Conservation (phyloP, 2,329 filamentous ascomycete species). For the Ophiostoma triangulosporum region DNA sequence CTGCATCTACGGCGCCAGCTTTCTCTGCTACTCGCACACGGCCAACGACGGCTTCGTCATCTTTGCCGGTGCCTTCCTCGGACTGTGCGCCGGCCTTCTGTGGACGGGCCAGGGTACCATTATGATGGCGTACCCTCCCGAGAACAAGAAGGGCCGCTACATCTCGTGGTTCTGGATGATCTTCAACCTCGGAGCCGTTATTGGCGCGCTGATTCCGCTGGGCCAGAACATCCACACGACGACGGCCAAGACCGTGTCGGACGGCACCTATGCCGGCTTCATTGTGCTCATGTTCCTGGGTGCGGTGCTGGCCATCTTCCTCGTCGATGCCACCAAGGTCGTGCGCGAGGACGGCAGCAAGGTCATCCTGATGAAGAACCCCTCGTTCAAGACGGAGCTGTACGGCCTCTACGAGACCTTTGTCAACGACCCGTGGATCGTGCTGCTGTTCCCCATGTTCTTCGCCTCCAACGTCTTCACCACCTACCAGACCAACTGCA, state of each 20-base stretch:
- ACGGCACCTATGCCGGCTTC: slow-evolving; percentile 17
- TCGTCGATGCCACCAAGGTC: slow-evolving; percentile 60
- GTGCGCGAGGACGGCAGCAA: slow-evolving; percentile 64
- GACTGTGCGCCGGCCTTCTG: slow-evolving; percentile 64
- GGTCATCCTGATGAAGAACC: slow-evolving; percentile 83
- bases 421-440: slow-evolving; percentile 54
- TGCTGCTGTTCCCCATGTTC: slow-evolving; percentile 72
- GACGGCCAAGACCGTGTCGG: slow-evolving; percentile 27
- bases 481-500: slow-evolving; percentile 58
- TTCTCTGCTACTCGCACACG: slow-evolving; percentile 58
- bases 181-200: slow-evolving; percentile 83
- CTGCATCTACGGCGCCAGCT: slow-evolving; percentile 57
- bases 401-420: slow-evolving; percentile 63
- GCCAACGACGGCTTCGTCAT: slow-evolving; percentile 56
- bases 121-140: slow-evolving; percentile 80
- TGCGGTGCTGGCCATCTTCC: slow-evolving; percentile 52
- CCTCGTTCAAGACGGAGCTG: slow-evolving; percentile 71
- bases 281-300: slow-evolving; percentile 17
- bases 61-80: slow-evolving; percentile 63
- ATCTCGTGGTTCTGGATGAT: slow-evolving; percentile 92
- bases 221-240: slow-evolving; percentile 41
- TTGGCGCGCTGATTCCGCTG: slow-evolving; percentile 66
- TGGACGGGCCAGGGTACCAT: slow-evolving; percentile 77
- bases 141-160: slow-evolving; percentile 71
- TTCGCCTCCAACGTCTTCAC: slow-evolving; percentile 70